Evolutionary conservation across 306 rosid species (phyloP), one percentile per base, ranked within the genome.

Genomic region (Glycine latifolia): DNA sequence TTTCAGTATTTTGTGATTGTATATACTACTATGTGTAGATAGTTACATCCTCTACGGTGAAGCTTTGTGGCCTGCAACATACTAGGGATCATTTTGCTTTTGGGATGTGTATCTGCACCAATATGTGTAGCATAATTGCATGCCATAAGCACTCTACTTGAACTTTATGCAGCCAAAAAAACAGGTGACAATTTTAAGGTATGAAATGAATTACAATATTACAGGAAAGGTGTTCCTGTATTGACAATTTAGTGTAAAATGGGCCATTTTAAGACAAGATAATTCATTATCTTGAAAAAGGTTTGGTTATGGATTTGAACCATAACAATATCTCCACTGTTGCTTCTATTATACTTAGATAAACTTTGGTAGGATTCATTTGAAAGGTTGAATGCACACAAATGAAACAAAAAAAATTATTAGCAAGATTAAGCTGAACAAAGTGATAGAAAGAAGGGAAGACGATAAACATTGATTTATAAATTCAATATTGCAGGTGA

Each of bases 1-100:
- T 62, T 70, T 60, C 6, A 67, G 60, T 76, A 68, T 48, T 47
- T 68, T 69, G 62, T 55, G 76, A 35, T 44, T 75, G 58, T 50
- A 33, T 46, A 37, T 37, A 6, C 26, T 31, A 31, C 39, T 2
- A n/a, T 73, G 20, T 43, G 50, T 74, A 73, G 59, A 33, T n/a
- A 81, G 26, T 66, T 66, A 37, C 67, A 44, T 67, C 43, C 31
- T 55, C 44, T 67, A 17, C 52, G 7, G 41, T 49, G 46, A 58
- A 11, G 50, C 50, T 47, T 1, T 47, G 50, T 47, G 47, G 47
- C 50, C 50, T 47, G 48, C 11, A 47, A 47, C 50, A 2, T 49
- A 58, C 54, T 72, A 37, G 65, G 62, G 72, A 11, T 49, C 44
- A 20, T 20, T 50, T 12, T 48, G 54, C 52, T 17, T 52, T 80